These are phyloP conservation scores for Pisolithus albus DNA, from an alignment of 768 basidiomycete genomes.

Conservation along the genomic window DNA sequence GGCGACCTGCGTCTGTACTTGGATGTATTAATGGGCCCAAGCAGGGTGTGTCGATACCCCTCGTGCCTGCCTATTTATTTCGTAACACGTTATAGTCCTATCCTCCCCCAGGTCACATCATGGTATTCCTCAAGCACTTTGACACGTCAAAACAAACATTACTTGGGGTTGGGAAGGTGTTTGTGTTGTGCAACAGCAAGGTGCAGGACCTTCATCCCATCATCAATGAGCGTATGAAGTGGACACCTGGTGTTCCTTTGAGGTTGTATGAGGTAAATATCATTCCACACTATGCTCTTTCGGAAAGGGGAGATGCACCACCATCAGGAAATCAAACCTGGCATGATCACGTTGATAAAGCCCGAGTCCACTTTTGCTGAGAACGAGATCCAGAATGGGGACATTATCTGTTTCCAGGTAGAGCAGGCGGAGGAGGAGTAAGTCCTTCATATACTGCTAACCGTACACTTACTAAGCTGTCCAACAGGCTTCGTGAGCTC, in stretches of 20 bases:
- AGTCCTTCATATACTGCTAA: conserved; percentile 22
- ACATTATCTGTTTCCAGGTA: conserved; percentile 98
- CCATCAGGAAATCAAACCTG: conserved; percentile 93
- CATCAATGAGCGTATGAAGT: conserved; percentile 94
- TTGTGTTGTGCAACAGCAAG: conserved; percentile 79
- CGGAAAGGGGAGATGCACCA: background rate
- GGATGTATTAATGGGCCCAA: conserved; percentile 77
- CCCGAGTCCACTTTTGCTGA: conserved; percentile 89
- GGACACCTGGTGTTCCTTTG: conserved; percentile 88
- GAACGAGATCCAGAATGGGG: conserved; percentile 98
- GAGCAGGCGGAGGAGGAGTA: conserved; percentile 92
- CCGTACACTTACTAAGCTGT: conserved; percentile 3
- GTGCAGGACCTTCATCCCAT: conserved; percentile 78
- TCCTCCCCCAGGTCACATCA: conserved; percentile 75
- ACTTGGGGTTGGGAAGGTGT: conserved; percentile 80
- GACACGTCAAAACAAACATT: conserved; percentile 89
- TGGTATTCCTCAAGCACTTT: conserved; percentile 99
- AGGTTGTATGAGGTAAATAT: conserved; percentile 84
- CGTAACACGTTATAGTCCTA: conserved; percentile 46
- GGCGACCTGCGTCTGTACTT: conserved; percentile 92
- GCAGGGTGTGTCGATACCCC: conserved; percentile 46
- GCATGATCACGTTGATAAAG: conserved; percentile 99
- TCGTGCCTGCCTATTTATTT: conserved; percentile 1
- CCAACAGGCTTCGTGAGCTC: conserved; percentile 67
- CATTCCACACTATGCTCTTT: background rate